Evolutionary conservation across 73 alveolate species (phyloP), one percentile per base, ranked within the genome.

Genomic region (Symbiodinium natans): DNA sequence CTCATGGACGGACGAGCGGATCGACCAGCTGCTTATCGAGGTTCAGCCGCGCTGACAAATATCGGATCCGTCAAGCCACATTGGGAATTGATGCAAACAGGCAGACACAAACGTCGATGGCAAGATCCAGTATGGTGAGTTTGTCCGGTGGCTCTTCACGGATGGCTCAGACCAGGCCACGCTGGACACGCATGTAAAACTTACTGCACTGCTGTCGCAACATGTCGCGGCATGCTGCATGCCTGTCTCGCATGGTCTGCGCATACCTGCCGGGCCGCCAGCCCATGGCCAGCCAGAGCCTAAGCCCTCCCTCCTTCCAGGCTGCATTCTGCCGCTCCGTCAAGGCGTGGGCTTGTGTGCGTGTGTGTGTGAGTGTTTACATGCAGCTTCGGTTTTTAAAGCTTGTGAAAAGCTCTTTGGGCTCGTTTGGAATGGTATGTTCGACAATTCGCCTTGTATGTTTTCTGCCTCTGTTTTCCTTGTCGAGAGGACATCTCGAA

Each of bases 71-170:
- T 46, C 59, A 46, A 13, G 6, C 59, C 6, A 13, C 39, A 4
- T 25, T n/a, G 36, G 39, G 82, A 63, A 29, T 13, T 19, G 27
- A 13, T 8, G 82, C 82, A 23, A 68, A 68, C 82, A 90, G 97
- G 97, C 97, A 27, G 97, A 90, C 48, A 82, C 97, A 39, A 90
- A 90, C 38, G 77, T 82, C 73, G 97, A 90, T 39, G 97, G 97
- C 71, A 90, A 90, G 97, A 90, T 90, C 97, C 97, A 90, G 42
- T 90, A 90, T 54, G 97, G 97, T 1, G 97, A 90, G 97, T 90
- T 90, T n/a, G 97, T 90, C 41, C 97, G 97, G 4, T 90, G 97
- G 97, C 87, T 90, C 54, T 90, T 90, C 88, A 59, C 97, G 17
- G 97, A 90, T 17, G 87, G 97, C 83, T 48, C 77, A 2, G 97